phyloP scores from a whole-genome alignment of 208 protist species.

The Leishmania braziliensis region DNA sequence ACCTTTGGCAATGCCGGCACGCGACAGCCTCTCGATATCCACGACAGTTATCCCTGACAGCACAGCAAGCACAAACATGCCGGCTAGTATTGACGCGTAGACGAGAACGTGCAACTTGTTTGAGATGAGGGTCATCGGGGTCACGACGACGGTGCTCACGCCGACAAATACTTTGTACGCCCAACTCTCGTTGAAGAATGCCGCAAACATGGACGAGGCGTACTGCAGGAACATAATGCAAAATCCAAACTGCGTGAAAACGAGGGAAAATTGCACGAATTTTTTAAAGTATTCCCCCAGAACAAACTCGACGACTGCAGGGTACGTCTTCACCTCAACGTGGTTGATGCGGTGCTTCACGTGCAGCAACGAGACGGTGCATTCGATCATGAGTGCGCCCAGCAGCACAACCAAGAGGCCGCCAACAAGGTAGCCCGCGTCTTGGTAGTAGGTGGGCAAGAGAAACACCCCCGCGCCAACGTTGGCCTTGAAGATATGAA shows the following conservation, averaged over 20 bases:
- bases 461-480: constrained; percentile 85
- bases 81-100: constrained; percentile 68
- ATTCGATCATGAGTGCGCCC: constrained; percentile 79
- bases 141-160: constrained; percentile 56
- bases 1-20: constrained; percentile 42
- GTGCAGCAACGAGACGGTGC: constrained; percentile 56
- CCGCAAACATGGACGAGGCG: constrained; percentile 70
- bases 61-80: constrained; percentile 56
- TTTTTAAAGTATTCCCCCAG: constrained; percentile 59
- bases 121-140: constrained; percentile 71
- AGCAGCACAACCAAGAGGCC: constrained; percentile 44
- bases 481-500: constrained; percentile 91
- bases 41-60: constrained; percentile 56
- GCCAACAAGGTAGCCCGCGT: constrained; percentile 68
- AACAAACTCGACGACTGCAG: constrained; percentile 70
- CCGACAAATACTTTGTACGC: constrained; percentile 58
- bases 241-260: constrained; percentile 89
- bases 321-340: constrained; percentile 68
- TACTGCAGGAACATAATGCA: constrained; percentile 87
- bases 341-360: constrained; percentile 64
- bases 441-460: constrained; percentile 76
- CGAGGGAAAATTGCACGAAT: constrained; percentile 68
- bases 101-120: constrained; percentile 59
- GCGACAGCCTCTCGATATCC: constrained; percentile 43
- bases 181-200: constrained; percentile 32